Base-by-base conservation (phyloP, 2,329 filamentous ascomycete species). In the Apiospora aurea region DNA sequence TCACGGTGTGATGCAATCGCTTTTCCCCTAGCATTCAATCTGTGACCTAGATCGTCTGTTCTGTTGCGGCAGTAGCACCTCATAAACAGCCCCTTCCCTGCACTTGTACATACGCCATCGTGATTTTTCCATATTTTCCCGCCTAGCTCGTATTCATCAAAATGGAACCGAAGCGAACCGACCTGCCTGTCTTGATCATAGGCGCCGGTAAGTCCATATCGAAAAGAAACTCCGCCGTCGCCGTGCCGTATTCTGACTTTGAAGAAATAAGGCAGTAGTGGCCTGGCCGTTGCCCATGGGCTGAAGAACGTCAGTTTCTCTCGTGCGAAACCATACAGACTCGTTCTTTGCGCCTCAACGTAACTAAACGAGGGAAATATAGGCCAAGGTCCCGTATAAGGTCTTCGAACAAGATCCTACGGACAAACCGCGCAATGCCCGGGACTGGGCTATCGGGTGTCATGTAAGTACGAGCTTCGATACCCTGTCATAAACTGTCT, bases 391-490 rank as follows among this genome's bases (percentile, higher is more conserved):
- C 44, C 73, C 77, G 2, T 76, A 71, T 69, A 76, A 73, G 43
- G n/a, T 78, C 69, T 76, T 78, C 69, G 77, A 78, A 71, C 70
- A 72, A 44, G 75, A 77, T 29, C 21, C 67, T 5, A 29, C 70
- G 7, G 69, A 75, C 29, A 51, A 69, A 1, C 67, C 73, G n/a
- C 72, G 72, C 38, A 73, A 73, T 29, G 70, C 70, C n/a, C 76
- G 77, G 14, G 77, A 78, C 71, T 78, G 77, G 77, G 77, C 75
- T 2, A 71, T 78, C 3, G 75, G 73, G 24, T 77, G 74, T 61
- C 77, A 73, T 70, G 72, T 73, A 68, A 67, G 72, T 71, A 34
- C 11, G n/a, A 18, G 5, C 16, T 18, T 24, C 24, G 38, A 24
- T 49, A 46, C 8, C 7, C 16, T 21, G 11, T 46, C 26, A 8